phyloP scores from a whole-genome alignment of 208 protist species.

The Naegleria fowleri region DNA sequence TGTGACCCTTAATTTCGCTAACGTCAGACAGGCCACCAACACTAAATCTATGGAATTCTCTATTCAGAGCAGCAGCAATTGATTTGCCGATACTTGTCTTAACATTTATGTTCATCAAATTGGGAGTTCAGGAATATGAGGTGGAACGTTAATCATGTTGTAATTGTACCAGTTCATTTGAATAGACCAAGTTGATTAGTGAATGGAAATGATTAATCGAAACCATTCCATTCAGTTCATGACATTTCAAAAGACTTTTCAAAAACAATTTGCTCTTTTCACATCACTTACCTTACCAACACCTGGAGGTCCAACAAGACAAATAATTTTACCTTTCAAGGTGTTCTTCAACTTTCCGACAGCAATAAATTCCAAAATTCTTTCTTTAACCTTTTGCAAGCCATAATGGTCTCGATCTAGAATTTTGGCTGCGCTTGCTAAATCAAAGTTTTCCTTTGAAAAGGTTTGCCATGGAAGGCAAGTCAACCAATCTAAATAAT shows the following conservation, averaged over 20 bases:
- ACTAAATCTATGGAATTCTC: slow-evolving; percentile 67
- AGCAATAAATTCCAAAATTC: slow-evolving; percentile 79
- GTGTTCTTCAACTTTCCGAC: slow-evolving; percentile 50
- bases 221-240: neutral
- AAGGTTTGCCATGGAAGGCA: slow-evolving; percentile 61
- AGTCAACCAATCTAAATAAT: slow-evolving; percentile 77
- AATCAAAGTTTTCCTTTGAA: slow-evolving; percentile 56
- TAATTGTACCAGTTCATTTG: too few relatives aligned
- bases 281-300: slow-evolving; percentile 41
- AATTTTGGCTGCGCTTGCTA: slow-evolving; percentile 43
- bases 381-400: slow-evolving; percentile 69
- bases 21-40: slow-evolving; percentile 75
- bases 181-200: neutral
- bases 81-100: slow-evolving; percentile 68
- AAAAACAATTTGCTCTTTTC: neutral
- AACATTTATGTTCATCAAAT: slow-evolving; percentile 44
- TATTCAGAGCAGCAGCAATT: slow-evolving; percentile 51
- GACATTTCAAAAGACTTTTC: neutral
- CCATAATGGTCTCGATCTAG: slow-evolving; percentile 68
- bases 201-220: neutral
- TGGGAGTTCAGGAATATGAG: neutral
- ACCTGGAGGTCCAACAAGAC: slow-evolving; percentile 67
- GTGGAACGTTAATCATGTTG: too few relatives aligned
- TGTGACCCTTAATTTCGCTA: slow-evolving; percentile 78
- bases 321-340: slow-evolving; percentile 65